Conservation (phyloP, 2,329 filamentous ascomycete species). For the Cladophialophora yegresii region DNA sequence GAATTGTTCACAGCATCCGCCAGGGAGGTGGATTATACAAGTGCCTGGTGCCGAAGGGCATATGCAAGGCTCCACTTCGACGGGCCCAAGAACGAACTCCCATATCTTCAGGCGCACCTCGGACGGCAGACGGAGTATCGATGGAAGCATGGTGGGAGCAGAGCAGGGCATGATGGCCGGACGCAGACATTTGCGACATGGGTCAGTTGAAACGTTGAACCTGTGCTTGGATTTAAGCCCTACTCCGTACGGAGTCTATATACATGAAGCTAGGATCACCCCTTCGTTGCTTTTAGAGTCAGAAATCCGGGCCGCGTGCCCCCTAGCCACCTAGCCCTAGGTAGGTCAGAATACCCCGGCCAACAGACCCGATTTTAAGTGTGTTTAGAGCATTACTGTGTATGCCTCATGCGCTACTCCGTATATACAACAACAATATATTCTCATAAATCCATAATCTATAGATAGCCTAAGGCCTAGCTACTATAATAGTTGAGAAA, state of each 20-base stretch:
- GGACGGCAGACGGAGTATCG: conserved; percentile 21
- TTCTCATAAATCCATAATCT: no score
- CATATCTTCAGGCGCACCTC: conserved; percentile 27
- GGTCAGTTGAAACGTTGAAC: background rate
- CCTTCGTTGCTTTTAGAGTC: background rate
- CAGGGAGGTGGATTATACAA: conserved; percentile 10
- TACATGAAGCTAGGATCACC: background rate
- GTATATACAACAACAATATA: no score
- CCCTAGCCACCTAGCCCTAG: no score
- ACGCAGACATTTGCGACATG: background rate
- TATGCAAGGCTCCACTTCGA: conserved; percentile 19
- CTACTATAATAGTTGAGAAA: no score
- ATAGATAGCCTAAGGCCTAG: no score
- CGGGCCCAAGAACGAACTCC: conserved; percentile 13
- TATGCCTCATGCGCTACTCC: no score
- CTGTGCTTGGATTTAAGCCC: background rate
- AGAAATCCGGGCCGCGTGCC: no score
- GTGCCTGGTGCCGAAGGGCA: conserved; percentile 2
- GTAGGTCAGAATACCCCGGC: no score
- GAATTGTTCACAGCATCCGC: conserved; percentile 13
- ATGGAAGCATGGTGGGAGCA: background rate
- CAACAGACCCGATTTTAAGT: no score
- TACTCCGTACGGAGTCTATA: no score
- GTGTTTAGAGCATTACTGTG: no score
- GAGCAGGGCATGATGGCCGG: background rate